Percentiles rank a stretch among this genome's conserved stretches.
Evolutionary conservation across 2,329 filamentous ascomycete genomes (phyloP).

Genomic region (Teratosphaeriaceae sp.): DNA sequence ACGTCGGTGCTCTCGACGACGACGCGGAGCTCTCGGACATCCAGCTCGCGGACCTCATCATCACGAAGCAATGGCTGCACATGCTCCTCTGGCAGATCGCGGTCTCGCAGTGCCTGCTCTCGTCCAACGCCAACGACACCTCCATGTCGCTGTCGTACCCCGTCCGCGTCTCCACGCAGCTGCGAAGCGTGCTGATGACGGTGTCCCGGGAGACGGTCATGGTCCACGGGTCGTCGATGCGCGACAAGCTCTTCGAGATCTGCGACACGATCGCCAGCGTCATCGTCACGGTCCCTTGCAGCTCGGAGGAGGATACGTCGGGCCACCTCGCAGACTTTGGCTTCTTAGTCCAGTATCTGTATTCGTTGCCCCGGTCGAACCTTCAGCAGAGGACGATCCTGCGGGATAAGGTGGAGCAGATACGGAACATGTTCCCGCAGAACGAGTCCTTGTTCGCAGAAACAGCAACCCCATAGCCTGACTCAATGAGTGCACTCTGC

Average conservation of each 20-base stretch:
- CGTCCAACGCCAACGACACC: constrained; percentile 20
- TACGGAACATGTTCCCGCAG: not conserved
- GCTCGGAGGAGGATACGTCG: constrained; percentile 40
- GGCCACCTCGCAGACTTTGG: constrained; percentile 47
- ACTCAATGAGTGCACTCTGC: no score
- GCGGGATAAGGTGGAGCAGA: not conserved
- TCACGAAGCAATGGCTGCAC: constrained; percentile 45
- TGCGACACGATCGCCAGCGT: constrained; percentile 55
- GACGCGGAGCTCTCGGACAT: not conserved
- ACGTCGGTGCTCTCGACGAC: not conserved
- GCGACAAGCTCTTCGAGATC: constrained; percentile 56
- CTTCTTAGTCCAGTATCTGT: not conserved
- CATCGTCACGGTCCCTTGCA: constrained; percentile 45
- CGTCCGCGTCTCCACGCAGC: constrained; percentile 6
- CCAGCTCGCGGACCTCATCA: constrained; percentile 44
- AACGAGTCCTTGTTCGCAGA: no score
- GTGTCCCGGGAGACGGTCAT: constrained; percentile 44
- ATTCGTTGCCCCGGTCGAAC: not conserved
- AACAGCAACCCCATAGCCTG: no score
- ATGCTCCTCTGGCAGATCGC: constrained; percentile 46
- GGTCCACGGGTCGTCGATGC: constrained; percentile 50
- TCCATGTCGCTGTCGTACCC: constrained; percentile 11
- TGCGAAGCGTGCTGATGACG: constrained; percentile 7
- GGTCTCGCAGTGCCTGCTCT: constrained; percentile 41
- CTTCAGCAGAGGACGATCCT: not conserved